phyloP scores from a whole-genome alignment of 768 basidiomycete species.

The Ramaria rubella region DNA sequence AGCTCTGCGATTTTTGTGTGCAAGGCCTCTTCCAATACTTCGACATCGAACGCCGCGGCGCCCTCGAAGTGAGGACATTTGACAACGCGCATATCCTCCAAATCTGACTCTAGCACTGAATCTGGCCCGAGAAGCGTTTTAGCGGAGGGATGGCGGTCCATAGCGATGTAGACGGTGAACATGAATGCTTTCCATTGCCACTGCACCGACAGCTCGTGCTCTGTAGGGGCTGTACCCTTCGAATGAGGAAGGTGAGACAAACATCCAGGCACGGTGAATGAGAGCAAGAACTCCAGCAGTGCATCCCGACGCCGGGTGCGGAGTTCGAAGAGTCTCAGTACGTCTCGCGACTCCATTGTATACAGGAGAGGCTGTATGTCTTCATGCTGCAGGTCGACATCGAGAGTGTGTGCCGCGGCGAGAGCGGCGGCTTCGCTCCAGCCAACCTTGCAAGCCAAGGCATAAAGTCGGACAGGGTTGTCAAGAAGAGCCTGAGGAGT shows the following conservation, averaged over 20 bases:
- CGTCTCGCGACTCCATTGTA: slow-evolving; percentile 43
- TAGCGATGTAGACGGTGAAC: slow-evolving; percentile 7
- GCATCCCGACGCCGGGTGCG: slow-evolving; percentile 47
- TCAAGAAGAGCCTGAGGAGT: slow-evolving; percentile 44
- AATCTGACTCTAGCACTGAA: slow-evolving; percentile 4
- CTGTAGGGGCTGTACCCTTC: background rate
- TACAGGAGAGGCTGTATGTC: slow-evolving; percentile 39
- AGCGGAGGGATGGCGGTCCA: slow-evolving; percentile 6
- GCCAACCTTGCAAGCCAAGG: slow-evolving; percentile 48
- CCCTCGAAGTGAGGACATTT: slow-evolving; percentile 1
- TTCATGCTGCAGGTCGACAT: slow-evolving; percentile 43
- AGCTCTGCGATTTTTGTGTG: background rate
- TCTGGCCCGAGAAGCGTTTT: slow-evolving; percentile 3
- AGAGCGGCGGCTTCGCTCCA: slow-evolving; percentile 52
- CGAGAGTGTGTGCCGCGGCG: slow-evolving; percentile 51
- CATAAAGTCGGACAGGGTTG: slow-evolving; percentile 48
- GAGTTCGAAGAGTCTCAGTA: slow-evolving; percentile 48
- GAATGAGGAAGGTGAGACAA: slow-evolving; percentile 2
- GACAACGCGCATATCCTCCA: slow-evolving; percentile 8
- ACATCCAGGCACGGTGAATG: slow-evolving; percentile 1
- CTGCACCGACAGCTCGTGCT: slow-evolving; percentile 10
- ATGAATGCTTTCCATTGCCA: slow-evolving; percentile 11
- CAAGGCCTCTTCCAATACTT: slow-evolving; percentile 1
- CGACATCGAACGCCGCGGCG: slow-evolving; percentile 2
- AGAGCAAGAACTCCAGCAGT: slow-evolving; percentile 13